phyloP scores from a whole-genome alignment of 495 filamentous ascomycete species.

The Neurospora sp. region DNA sequence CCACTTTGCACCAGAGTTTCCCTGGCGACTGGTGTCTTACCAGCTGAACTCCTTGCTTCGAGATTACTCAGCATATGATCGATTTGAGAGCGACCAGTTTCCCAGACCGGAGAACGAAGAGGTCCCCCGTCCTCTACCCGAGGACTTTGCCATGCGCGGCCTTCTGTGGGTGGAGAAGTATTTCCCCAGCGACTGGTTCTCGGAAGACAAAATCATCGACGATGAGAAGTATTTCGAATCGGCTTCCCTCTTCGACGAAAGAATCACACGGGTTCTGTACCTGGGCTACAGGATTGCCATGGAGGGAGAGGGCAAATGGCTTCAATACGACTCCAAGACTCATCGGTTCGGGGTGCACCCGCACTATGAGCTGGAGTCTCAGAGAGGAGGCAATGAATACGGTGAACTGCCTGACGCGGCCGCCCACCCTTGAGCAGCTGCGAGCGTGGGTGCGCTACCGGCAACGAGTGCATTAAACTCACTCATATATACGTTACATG shows the following conservation, averaged over 20 bases:
- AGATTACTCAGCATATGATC: constrained; percentile 29
- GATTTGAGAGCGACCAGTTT: constrained; percentile 43
- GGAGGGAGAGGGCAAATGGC: constrained; percentile 17
- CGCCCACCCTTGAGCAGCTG: background rate
- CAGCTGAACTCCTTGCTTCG: constrained; percentile 56
- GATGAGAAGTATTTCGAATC: constrained; percentile 66
- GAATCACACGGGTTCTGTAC: constrained; percentile 69
- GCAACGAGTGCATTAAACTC: background rate
- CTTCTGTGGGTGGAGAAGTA: constrained; percentile 60
- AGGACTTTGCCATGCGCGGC: constrained; percentile 75
- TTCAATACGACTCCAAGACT: constrained; percentile 22
- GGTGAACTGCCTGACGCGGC: constrained; percentile 20
- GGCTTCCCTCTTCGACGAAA: constrained; percentile 49
- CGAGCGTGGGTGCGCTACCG: background rate
- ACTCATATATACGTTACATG: background rate
- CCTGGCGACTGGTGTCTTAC: constrained; percentile 53
- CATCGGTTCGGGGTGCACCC: constrained; percentile 25
- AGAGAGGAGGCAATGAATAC: constrained; percentile 10
- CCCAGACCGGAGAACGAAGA: constrained; percentile 41
- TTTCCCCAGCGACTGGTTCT: constrained; percentile 63
- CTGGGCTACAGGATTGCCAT: constrained; percentile 50
- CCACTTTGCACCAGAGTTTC: constrained; percentile 36
- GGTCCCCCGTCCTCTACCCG: constrained; percentile 54
- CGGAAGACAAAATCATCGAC: constrained; percentile 57
- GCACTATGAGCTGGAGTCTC: constrained; percentile 13